Base-by-base conservation (phyloP, 2,329 filamentous ascomycete species). In the Alternaria consortialis region DNA sequence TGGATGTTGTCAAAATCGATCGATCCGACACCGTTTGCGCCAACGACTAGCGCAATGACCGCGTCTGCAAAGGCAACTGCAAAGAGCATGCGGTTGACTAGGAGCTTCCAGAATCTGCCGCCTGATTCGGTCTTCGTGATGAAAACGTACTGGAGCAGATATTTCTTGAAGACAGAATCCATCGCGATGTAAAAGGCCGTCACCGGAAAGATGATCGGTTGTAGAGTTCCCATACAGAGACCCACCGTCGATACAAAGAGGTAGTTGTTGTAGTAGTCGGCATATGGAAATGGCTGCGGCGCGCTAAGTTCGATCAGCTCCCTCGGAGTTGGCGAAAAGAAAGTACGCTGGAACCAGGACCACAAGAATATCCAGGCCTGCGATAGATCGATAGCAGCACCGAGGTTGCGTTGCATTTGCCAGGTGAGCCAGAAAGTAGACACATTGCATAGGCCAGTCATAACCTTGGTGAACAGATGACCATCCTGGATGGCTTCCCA, bases 251-350 rank as follows among this genome's bases (percentile, higher is more conserved):
- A 84, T 79, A 98, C 97, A 81, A 92, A 98, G 31, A 98, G 84
- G 78, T 97, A 97, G 78, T 96, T 97, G 80, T 97, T 98, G 85
- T 97, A 98, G 80, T 98, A 97, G 68, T 89, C 93, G 60, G 94
- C 93, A 73, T 97, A 98, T 66, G 97, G 93, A 76, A 99, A 97
- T 0, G 92, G 84, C 9, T 92, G 93, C 0, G 95, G 95, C 1
- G 95, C 94, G 1, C 93, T 96, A 73, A 96, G 87, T 78, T 97
- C 93, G 68, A 98, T 98, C 70, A 95, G 84, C 77, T 97, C 90
- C 67, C 95, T 87, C 8, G 95, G 95, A 5, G 95, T 98, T 6
- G 94, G 94, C 62, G 87, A 90, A 15, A 91, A 88, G 72, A 96
- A 94, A 51, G 89, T 90, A 72, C 93, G 90, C 66, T 89, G 86